Conservation (phyloP, 768 basidiomycete genomes). For the Termitomyces sp. region DNA sequence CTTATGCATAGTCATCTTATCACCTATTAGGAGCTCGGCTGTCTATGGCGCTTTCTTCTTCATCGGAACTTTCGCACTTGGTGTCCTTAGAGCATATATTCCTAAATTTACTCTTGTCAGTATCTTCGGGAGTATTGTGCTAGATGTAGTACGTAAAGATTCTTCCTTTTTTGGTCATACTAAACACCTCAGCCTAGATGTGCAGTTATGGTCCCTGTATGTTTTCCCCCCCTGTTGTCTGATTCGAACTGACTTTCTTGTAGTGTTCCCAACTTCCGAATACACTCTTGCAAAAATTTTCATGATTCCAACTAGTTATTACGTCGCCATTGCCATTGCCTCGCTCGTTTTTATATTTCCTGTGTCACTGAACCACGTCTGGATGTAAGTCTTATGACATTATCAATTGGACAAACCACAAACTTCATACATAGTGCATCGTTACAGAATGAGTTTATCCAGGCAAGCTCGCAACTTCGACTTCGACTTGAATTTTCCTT, state of each 20-base stretch:
- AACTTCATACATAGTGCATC: slow-evolving; percentile 17
- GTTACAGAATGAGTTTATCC: slow-evolving; percentile 22
- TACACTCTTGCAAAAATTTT: slow-evolving; percentile 36
- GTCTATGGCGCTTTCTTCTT: slow-evolving; percentile 41
- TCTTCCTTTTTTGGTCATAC: not conserved
- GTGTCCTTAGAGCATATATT: slow-evolving; percentile 28
- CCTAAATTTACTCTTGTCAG: slow-evolving; percentile 35
- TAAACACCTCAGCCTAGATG: slow-evolving; percentile 19
- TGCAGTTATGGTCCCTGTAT: slow-evolving; percentile 31
- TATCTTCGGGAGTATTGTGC: slow-evolving; percentile 38
- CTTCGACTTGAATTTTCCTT: not conserved
- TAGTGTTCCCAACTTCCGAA: slow-evolving; percentile 32
- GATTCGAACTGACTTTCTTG: not conserved
- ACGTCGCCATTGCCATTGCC: slow-evolving; percentile 33
- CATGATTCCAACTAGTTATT: slow-evolving; percentile 33
- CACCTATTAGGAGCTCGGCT: slow-evolving; percentile 26
- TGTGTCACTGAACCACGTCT: slow-evolving; percentile 36
- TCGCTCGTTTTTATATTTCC: slow-evolving; percentile 36
- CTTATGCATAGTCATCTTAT: not conserved
- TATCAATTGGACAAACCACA: not conserved
- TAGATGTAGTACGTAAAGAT: slow-evolving; percentile 28
- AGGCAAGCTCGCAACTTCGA: slow-evolving; percentile 15
- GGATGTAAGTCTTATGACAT: slow-evolving; percentile 22
- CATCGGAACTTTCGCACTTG: slow-evolving; percentile 35
- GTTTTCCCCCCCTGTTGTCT: not conserved